Evolutionary conservation across 805 yeast species (phyloP), one percentile per base, ranked within the genome.

Genomic region (Candida dendrica): DNA sequence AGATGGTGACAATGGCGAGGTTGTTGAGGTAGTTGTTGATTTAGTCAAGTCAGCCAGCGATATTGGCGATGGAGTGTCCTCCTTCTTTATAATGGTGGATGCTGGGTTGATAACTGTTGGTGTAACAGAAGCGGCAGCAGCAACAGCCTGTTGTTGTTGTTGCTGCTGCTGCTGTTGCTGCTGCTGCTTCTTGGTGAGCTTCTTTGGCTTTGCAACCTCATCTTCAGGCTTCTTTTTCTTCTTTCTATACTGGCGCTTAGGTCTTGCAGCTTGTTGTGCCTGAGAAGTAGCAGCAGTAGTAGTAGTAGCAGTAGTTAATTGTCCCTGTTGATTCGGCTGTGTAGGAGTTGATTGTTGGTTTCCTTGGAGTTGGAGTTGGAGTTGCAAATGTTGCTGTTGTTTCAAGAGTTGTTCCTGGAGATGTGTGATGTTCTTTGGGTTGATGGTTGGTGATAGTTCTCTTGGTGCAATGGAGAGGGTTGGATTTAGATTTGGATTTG

Each of bases 51-150:
- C 31, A 26, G 40, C 35, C 6, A 42, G 19, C n/a, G 53, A 44
- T 1, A 54, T 46, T 13, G 60, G 59, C 5, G 57, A 51, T n/a
- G 58, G 60, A 0, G 57, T 44, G 15, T 46, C 44, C 16, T 52
- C 56, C 7, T 24, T 36, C 16, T 36, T 36, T 2, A 24, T 2
- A 4, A 24, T 36, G 7, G 19, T 34, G 17, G 29, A 34, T 16
- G 26, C 18, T 30, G 33, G 24, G 24, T 22, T 17, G 15, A n/a
- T 17, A 17, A 17, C 34, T 6, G 34, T 34, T 2, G 17, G 10
- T 3, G 34, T 27, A 14, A 20, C 38, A 17, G 34, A 10, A 4
- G 13, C n/a, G 13, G 36, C 26, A 11, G 33, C 33, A 22, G 24
- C 24, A 22, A 8, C 6, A 22, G 24, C 24, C 8, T 22, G 24